phyloP scores from a whole-genome alignment of 2,329 filamentous ascomycete genomes.

The Alternaria sp. region DNA sequence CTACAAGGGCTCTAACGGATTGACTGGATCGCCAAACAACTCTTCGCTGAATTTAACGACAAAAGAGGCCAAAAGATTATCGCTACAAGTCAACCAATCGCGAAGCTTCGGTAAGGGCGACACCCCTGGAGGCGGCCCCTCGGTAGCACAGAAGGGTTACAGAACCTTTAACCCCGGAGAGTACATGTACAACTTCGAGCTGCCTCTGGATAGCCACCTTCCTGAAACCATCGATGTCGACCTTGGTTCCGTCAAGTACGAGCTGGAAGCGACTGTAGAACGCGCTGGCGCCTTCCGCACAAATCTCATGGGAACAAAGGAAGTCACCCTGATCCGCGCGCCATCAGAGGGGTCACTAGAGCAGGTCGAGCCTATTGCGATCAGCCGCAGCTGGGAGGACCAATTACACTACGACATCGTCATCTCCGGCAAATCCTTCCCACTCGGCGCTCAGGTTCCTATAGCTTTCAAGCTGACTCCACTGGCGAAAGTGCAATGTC shows the following conservation, averaged over 20 bases:
- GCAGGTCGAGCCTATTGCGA: slow-evolving; percentile 91
- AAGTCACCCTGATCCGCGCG: slow-evolving; percentile 82
- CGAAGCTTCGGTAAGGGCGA: slow-evolving; percentile 87
- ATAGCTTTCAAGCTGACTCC: slow-evolving; percentile 95
- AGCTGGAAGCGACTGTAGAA: slow-evolving; percentile 83
- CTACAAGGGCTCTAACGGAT: slow-evolving; percentile 51
- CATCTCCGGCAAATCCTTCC: slow-evolving; percentile 94
- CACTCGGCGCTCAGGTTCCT: slow-evolving; percentile 83
- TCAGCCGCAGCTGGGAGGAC: slow-evolving; percentile 92
- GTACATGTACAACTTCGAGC: slow-evolving; percentile 79
- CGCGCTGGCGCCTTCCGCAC: slow-evolving; percentile 88
- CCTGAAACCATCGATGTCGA: slow-evolving; percentile 87
- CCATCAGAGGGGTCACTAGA: slow-evolving; percentile 88
- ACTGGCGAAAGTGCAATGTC: slow-evolving; percentile 89
- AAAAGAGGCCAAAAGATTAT: slow-evolving; percentile 70
- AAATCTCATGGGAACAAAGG: slow-evolving; percentile 81
- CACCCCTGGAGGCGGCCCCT: slow-evolving; percentile 59
- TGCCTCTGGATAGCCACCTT: slow-evolving; percentile 78
- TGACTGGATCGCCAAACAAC: slow-evolving; percentile 55
- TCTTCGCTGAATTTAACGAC: slow-evolving; percentile 54
- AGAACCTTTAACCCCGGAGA: slow-evolving; percentile 81
- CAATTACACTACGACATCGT: slow-evolving; percentile 95
- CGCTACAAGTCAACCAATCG: slow-evolving; percentile 79
- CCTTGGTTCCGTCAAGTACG: slow-evolving; percentile 85
- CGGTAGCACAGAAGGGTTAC: slow-evolving; percentile 78